Percentiles rank a stretch among this genome's conserved stretches.
Conservation (phyloP, 352 stramenopile genomes). For the Peronospora farinosa region DNA sequence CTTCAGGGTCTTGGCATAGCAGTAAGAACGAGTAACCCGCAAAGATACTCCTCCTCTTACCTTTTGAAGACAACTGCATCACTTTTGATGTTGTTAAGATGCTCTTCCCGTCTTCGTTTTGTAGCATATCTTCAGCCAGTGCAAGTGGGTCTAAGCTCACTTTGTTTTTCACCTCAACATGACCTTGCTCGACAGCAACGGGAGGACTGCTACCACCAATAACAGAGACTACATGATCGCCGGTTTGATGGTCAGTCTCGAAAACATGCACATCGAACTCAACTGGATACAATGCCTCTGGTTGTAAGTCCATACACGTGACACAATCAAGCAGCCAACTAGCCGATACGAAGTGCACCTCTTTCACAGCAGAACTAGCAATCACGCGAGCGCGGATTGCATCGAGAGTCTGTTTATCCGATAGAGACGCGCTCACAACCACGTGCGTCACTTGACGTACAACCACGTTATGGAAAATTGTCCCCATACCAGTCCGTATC, state of each 20-base stretch:
- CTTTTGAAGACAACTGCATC: background rate
- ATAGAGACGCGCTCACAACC: slow-evolving; percentile 49
- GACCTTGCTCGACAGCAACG: slow-evolving; percentile 1
- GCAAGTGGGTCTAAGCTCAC: slow-evolving; percentile 1
- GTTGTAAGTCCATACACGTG: slow-evolving; percentile 42
- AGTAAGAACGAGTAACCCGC: slow-evolving; percentile 50
- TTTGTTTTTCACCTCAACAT: slow-evolving; percentile 4
- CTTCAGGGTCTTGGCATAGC: slow-evolving; percentile 44
- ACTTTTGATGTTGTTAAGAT: slow-evolving; percentile 8
- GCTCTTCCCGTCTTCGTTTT: slow-evolving; percentile 13
- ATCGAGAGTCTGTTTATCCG: slow-evolving; percentile 29
- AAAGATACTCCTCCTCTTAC: slow-evolving; percentile 29
- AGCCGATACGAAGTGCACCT: slow-evolving; percentile 49
- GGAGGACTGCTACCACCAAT: background rate
- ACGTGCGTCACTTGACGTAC: slow-evolving; percentile 59
- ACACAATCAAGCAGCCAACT: slow-evolving; percentile 63
- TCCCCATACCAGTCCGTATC: slow-evolving; percentile 61
- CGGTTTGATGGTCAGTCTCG: background rate
- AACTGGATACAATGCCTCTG: slow-evolving; percentile 59
- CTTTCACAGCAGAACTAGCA: slow-evolving; percentile 20
- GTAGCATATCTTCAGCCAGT: slow-evolving; percentile 19
- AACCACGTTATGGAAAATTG: slow-evolving; percentile 57
- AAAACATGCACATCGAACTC: slow-evolving; percentile 38
- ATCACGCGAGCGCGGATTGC: slow-evolving; percentile 30
- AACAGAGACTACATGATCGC: background rate